phyloP scores from a whole-genome alignment of 1,284 basidiomycete genomes.

The Stygiomarasmius scandens region DNA sequence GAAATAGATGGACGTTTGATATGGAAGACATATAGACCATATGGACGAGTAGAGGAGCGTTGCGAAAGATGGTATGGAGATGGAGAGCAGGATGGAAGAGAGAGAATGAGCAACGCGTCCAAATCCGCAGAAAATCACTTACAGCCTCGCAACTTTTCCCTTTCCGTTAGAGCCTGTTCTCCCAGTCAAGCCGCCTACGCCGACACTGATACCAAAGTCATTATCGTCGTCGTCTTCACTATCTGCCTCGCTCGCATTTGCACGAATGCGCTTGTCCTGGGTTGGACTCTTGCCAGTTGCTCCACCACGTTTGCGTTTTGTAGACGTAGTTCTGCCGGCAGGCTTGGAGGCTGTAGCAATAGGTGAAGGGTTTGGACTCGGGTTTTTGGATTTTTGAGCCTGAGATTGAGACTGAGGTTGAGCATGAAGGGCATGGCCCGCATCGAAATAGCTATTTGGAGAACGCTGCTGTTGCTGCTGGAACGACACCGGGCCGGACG shows the following conservation, averaged over 20 bases:
- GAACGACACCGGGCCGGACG: neutral
- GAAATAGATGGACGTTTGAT: too few relatives aligned
- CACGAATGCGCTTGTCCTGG: constrained; percentile 11
- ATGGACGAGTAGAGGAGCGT: too few relatives aligned
- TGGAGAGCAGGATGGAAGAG: too few relatives aligned
- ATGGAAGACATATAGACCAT: too few relatives aligned
- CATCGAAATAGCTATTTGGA: neutral
- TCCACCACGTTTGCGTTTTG: constrained; percentile 14
- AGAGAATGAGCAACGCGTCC: constrained; percentile 10
- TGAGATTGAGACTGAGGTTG: neutral
- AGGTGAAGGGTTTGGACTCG: neutral
- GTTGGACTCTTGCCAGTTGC: neutral
- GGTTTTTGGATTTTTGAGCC: too few relatives aligned
- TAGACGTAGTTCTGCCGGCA: neutral
- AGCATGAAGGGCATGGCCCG: neutral
- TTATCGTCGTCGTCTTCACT: constrained; percentile 17
- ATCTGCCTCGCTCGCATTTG: constrained; percentile 29
- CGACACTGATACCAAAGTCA: constrained; percentile 41
- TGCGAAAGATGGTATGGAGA: too few relatives aligned
- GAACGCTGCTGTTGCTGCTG: constrained; percentile 21
- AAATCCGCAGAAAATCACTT: constrained; percentile 29
- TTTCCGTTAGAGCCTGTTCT: constrained; percentile 30
- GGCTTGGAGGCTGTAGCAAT: neutral
- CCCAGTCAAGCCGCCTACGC: constrained; percentile 41
- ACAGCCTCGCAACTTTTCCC: constrained; percentile 33